Evolutionary conservation across 23 red algal species (phyloP), one percentile per base, ranked within the genome.

Genomic region (Gracilaria caudata): DNA sequence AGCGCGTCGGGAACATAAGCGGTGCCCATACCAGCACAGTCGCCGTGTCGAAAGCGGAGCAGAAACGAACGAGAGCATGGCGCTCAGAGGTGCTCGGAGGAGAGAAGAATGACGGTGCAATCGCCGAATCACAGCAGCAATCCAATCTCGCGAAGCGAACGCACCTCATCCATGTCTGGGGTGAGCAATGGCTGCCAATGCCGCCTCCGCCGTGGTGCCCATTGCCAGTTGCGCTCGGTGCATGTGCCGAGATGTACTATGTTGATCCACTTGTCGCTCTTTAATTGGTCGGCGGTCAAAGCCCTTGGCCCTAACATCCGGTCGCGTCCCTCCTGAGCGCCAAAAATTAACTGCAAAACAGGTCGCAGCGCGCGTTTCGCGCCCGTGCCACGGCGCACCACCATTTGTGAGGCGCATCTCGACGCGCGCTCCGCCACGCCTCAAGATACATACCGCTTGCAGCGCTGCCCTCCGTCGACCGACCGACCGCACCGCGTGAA

Each of bases 351-450:
- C 12, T 16, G 49, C 49, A 53, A 17, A 53, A 53, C 49, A 53
- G 14, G 7, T 17, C 49, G 49, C 7, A 9, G 5, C 49, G 49
- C 49, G 49, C 8, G 28, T 30, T 4, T 7, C 70, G 70, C 70
- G 25, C 70, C 40, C 70, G 70, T 75, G 70, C 40, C 70, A 75
- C 70, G 70, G 70, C 70, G 70, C 70, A 19, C n/a, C 6, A 8
- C 19, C 70, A 75, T 46, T 24, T 49, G 37, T 26, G 39, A 17
- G 7, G 70, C 70, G 37, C 70, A 75, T 75, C 70, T 75, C 70
- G 70, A 0, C 38, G 70, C 70, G 23, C 16, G 11, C 20, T 23
- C 9, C 26, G n/a, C n/a, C n/a, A n/a, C n/a, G n/a, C n/a, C n/a
- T n/a, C n/a, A n/a, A n/a, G n/a, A n/a, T n/a, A n/a, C n/a, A n/a